These are phyloP conservation scores for Vigna radiata DNA, from an alignment of 306 rosid genomes.

Conservation along the genomic window DNA sequence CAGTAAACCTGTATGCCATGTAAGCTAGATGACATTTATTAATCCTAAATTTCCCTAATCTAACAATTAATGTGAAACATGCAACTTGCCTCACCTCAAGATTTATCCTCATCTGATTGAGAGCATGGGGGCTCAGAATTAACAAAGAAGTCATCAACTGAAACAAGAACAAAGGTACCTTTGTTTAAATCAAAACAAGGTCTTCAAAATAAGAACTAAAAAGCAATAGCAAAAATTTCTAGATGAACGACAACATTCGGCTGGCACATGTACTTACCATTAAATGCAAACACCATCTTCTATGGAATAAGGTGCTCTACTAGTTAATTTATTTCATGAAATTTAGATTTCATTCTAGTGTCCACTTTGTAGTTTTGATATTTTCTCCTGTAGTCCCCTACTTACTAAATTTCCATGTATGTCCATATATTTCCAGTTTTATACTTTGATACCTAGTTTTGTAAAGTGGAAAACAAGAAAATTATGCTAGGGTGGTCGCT, in stretches of 20 bases:
- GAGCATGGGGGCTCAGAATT: constrained; percentile 82
- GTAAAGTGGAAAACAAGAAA: background rate
- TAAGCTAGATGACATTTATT: constrained; percentile 52
- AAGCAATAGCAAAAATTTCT: background rate
- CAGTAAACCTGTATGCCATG: constrained; percentile 54
- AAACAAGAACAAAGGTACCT: constrained; percentile 42
- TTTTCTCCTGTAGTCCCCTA: background rate
- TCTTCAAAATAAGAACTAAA: background rate
- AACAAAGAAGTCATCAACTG: constrained; percentile 98
- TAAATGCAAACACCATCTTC: too few relatives aligned
- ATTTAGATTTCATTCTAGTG: background rate
- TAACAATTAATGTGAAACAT: constrained; percentile 49
- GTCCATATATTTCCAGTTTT: background rate
- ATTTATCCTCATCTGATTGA: constrained; percentile 90
- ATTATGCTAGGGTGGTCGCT: background rate
- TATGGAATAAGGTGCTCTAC: background rate
- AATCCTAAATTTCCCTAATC: constrained; percentile 54
- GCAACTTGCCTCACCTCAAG: constrained; percentile 56
- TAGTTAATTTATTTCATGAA: background rate
- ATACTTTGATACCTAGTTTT: background rate
- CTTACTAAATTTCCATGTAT: background rate
- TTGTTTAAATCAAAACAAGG: constrained; percentile 20
- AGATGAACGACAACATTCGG: background rate
- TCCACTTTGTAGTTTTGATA: background rate
- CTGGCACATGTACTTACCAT: too few relatives aligned